Evolutionary conservation across 2,329 filamentous ascomycete species (phyloP).

Genomic region (Diaporthe citriasiana): DNA sequence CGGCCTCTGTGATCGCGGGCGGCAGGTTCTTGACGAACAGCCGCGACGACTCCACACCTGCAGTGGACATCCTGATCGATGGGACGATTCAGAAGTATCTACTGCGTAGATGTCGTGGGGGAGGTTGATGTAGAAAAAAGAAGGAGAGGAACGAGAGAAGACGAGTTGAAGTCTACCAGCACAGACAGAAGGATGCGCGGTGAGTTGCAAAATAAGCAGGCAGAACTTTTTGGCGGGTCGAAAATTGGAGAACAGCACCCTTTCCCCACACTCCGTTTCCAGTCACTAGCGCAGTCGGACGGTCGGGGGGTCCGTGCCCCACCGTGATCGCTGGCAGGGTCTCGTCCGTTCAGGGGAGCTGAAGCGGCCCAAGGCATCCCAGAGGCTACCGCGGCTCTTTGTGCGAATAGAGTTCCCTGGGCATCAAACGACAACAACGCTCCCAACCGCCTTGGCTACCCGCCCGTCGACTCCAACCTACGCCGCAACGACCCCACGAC

Average conservation of each 20-base stretch:
- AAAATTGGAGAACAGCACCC: slow-evolving; percentile 12
- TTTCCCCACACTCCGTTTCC: slow-evolving; percentile 36
- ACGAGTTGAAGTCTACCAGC: not conserved
- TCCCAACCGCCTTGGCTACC: slow-evolving; percentile 3
- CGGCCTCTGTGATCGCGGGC: slow-evolving; percentile 85
- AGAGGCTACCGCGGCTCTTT: slow-evolving; percentile 20
- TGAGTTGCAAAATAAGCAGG: slow-evolving; percentile 2
- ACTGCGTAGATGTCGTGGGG: slow-evolving; percentile 13
- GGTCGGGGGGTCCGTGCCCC: slow-evolving; percentile 24
- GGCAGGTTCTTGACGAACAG: slow-evolving; percentile 88
- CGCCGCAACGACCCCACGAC: not conserved
- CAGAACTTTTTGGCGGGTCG: slow-evolving; percentile 41
- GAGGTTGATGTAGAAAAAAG: not conserved
- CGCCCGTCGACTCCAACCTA: not conserved
- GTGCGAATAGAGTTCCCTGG: slow-evolving; percentile 15
- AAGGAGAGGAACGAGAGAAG: not conserved
- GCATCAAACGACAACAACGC: slow-evolving; percentile 12
- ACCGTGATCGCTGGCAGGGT: slow-evolving; percentile 17
- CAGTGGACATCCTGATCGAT: slow-evolving; percentile 38
- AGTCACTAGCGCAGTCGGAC: slow-evolving; percentile 20
- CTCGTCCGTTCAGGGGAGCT: slow-evolving; percentile 33
- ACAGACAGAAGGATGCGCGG: not conserved
- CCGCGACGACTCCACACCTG: slow-evolving; percentile 70
- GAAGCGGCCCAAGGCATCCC: slow-evolving; percentile 20
- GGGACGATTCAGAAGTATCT: not conserved